Evolutionary conservation across 495 filamentous ascomycete species (phyloP), one percentile per base, ranked within the genome.

Genomic region (Aspergillus nanangensis): DNA sequence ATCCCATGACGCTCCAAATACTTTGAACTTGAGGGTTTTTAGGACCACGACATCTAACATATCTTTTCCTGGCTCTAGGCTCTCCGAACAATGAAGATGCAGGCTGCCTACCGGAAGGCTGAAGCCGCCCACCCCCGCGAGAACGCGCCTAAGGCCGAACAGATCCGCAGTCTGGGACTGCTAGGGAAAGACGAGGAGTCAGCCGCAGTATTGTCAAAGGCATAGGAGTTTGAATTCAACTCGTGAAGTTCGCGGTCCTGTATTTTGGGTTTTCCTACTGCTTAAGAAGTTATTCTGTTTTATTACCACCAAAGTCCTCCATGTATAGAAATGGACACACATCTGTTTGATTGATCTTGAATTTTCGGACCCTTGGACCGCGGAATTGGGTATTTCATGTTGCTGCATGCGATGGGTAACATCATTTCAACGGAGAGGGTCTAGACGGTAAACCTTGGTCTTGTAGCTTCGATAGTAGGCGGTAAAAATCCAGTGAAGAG

Each of bases 81-180:
- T 55, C 78, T 87, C 35, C 87, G 90, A 74, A 80, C 83, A 38
- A 75, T 73, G 61, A 78, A 79, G 47, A 72, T 98, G 51, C 92
- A 96, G 74, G 77, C 78, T 33, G 93, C 93, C 43, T 96, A 95
- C 67, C 79, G 88, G 57, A 88, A 88, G 67, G 81, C 84, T 21
- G 81, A 89, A 65, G 82, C 86, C 20, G 74, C 83, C 40, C 76
- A 86, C 55, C 72, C 88, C 44, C 81, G 86, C 62, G 90, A 93
- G 54, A 82, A 89, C 57, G 81, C 81, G 31, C 80, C 81, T 42
- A 77, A 73, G 50, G 86, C 83, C 11, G 88, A 86, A 27, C 76
- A 86, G 67, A 90, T 96, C 70, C 78, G 88, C 64, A 88, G 82
- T 62, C 66, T 96, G 38, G 91, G 91, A 22, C 58, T 96, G 56